Percentiles rank a stretch among this genome's conserved stretches.
phyloP scores from a whole-genome alignment of 2,329 filamentous ascomycete species.

The Calonectria montana region DNA sequence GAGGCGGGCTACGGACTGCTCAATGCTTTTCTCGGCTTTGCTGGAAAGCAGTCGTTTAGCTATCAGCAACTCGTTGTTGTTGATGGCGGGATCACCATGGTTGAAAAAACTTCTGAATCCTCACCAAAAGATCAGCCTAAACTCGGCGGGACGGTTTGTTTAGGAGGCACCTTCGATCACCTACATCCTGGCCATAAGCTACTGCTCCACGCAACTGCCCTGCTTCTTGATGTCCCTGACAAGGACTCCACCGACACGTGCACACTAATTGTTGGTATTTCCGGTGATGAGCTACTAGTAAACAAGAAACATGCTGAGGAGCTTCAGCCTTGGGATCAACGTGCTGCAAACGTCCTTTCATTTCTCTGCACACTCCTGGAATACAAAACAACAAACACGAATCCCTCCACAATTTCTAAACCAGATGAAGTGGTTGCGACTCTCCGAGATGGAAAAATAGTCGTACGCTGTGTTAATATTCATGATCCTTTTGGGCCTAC shows the following conservation, averaged over 20 bases:
- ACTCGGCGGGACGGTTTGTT: conserved; percentile 64
- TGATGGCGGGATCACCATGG: conserved; percentile 63
- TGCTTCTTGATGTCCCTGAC: conserved; percentile 71
- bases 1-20: conserved; percentile 73
- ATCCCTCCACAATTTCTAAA: conserved; percentile 24
- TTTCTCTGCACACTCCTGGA: conserved; percentile 77
- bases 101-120: conserved; percentile 3
- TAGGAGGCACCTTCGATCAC: conserved; percentile 97
- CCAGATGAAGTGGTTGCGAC: conserved; percentile 54
- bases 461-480: conserved; percentile 84
- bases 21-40: conserved; percentile 58
- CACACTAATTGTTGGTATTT: conserved; percentile 84
- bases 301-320: conserved; percentile 90
- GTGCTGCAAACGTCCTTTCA: conserved; percentile 74
- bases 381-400: conserved; percentile 48
- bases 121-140: conserved; percentile 10
- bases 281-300: conserved; percentile 84
- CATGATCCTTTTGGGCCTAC: conserved; percentile 92
- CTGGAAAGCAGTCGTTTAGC: conserved; percentile 59
- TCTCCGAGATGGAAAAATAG: conserved; percentile 70
- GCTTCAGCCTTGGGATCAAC: conserved; percentile 82
- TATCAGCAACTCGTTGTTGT: conserved; percentile 64
- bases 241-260: conserved; percentile 55
- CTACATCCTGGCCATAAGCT: conserved; percentile 96
- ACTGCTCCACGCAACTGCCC: conserved; percentile 87